Percentiles rank a stretch among this genome's conserved stretches.
Evolutionary conservation across 176 grass and related monocot genomes (phyloP).

Genomic region (Oryza nivara): DNA sequence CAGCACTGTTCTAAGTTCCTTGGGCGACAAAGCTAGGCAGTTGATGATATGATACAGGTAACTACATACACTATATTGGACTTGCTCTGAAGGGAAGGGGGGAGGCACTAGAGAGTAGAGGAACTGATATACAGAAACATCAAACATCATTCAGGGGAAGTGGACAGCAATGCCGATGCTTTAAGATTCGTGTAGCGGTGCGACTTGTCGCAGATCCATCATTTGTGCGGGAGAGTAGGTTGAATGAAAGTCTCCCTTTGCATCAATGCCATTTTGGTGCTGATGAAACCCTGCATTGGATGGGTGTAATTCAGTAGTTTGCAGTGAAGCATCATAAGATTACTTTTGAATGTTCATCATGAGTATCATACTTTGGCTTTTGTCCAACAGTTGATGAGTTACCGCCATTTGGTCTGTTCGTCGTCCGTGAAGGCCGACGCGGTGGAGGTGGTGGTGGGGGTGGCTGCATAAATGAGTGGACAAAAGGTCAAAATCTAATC

Average conservation of each 20-base stretch:
- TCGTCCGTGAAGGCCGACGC: constrained; percentile 21
- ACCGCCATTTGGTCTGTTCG: constrained; percentile 46
- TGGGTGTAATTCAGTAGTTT: neutral
- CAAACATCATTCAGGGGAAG: neutral
- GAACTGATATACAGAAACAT: constrained; percentile 10
- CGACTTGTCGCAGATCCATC: neutral
- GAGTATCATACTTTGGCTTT: constrained; percentile 69
- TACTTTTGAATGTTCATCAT: constrained; percentile 28
- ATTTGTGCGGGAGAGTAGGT: neutral
- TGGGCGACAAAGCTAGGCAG: constrained; percentile 20
- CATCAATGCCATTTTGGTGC: constrained; percentile 51
- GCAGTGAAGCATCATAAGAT: constrained; percentile 20
- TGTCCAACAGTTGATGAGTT: constrained; percentile 48
- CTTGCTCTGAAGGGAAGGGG: neutral
- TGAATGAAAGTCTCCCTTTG: neutral
- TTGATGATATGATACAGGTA: constrained; percentile 32
- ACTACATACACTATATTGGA: constrained; percentile 29
- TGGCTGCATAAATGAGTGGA: constrained; percentile 42
- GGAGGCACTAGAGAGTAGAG: neutral
- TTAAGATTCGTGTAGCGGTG: neutral
- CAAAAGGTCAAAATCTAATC: constrained; percentile 48
- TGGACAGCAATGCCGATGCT: neutral
- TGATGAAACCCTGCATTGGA: constrained; percentile 43
- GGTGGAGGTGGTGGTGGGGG: constrained; percentile 51
- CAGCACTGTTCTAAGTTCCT: constrained; percentile 43